phyloP scores from a whole-genome alignment of 2,329 filamentous ascomycete species.

The Cadophora luteo-olivacea region DNA sequence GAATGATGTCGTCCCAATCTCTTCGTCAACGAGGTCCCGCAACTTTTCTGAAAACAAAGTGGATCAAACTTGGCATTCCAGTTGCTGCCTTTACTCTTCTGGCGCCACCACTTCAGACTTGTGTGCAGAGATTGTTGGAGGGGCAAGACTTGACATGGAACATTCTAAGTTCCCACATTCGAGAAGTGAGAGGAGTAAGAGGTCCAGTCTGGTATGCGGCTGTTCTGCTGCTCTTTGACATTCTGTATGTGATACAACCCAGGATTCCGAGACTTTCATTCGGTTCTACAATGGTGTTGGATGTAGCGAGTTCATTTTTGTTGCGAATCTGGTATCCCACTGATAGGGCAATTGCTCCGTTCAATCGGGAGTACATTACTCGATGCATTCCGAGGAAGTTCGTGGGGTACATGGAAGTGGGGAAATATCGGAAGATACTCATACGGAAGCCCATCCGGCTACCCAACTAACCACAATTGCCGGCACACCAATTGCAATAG shows the following conservation, averaged over 20 bases:
- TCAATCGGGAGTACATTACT: neutral
- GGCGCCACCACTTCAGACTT: neutral
- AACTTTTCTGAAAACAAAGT: neutral
- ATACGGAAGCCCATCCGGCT: too few species aligned
- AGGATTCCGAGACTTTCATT: neutral
- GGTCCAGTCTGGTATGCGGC: neutral
- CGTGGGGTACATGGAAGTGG: neutral
- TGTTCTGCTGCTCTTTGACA: neutral
- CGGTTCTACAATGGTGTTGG: neutral
- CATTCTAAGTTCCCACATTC: neutral
- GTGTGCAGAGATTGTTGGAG: neutral
- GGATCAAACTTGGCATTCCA: neutral
- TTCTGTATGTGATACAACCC: neutral
- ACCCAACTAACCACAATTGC: too few species aligned
- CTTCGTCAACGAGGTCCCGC: neutral
- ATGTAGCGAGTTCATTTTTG: neutral
- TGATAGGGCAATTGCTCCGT: neutral
- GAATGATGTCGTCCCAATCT: neutral
- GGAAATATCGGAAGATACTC: neutral
- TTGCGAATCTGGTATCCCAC: neutral
- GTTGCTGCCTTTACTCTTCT: neutral
- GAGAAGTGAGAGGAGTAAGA: neutral
- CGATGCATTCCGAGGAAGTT: neutral
- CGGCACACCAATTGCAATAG: too few species aligned
- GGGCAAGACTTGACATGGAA: neutral